phyloP scores from a whole-genome alignment of 371 early-diverging fungal species.

The Smittium culicis region DNA sequence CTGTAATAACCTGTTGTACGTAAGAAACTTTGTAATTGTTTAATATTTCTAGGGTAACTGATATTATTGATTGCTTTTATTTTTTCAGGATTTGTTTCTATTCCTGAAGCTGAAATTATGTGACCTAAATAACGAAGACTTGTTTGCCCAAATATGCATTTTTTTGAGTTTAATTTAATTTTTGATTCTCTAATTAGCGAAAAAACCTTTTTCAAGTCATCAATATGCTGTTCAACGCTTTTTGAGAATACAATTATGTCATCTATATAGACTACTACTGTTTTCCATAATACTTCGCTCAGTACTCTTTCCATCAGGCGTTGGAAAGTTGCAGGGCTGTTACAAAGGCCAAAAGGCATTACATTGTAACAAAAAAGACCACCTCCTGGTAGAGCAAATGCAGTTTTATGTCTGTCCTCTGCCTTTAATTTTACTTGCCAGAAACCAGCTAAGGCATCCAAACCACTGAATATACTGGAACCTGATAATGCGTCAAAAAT shows the following conservation, averaged over 20 bases:
- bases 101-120: slow-evolving; percentile 10
- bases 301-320: slow-evolving; percentile 1
- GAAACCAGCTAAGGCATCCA: slow-evolving; percentile 29
- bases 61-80: slow-evolving; percentile 12
- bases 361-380: slow-evolving; percentile 4
- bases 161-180: slow-evolving; percentile 18
- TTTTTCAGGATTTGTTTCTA: slow-evolving; percentile 12
- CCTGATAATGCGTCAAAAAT: slow-evolving; percentile 22
- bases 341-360: slow-evolving; percentile 4
- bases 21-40: slow-evolving; percentile 17
- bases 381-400: slow-evolving; percentile 24
- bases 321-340: slow-evolving; percentile 7
- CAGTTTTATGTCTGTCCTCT: slow-evolving; percentile 32
- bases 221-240: slow-evolving; percentile 5
- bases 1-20: slow-evolving; percentile 22
- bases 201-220: slow-evolving; percentile 8
- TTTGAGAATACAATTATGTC: slow-evolving; percentile 15
- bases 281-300: slow-evolving; percentile 4
- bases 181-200: slow-evolving; percentile 12
- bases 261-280: slow-evolving; percentile 10
- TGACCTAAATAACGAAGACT: slow-evolving; percentile 7
- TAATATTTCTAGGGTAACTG: slow-evolving; percentile 14
- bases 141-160: slow-evolving; percentile 12
- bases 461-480: slow-evolving; percentile 14
- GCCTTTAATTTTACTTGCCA: slow-evolving; percentile 26